Conservation (phyloP, 2,329 filamentous ascomycete species). For the Fusarium piperis region DNA sequence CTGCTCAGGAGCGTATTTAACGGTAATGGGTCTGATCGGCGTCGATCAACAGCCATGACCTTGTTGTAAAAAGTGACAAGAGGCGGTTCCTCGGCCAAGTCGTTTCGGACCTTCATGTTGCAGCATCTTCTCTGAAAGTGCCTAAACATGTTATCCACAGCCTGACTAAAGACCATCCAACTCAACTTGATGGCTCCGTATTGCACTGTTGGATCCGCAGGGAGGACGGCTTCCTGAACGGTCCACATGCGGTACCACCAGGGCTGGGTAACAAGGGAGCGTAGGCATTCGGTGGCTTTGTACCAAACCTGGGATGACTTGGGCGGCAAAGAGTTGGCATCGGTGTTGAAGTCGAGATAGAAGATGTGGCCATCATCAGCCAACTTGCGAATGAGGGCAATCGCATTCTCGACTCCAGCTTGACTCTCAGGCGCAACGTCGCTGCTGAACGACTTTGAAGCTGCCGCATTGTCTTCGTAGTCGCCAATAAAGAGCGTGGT, state of each 20-base stretch:
- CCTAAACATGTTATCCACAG: background rate
- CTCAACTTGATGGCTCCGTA: background rate
- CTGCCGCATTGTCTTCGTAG: background rate
- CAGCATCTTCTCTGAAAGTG: background rate
- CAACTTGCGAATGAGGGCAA: background rate
- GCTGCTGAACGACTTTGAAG: background rate
- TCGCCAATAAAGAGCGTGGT: background rate
- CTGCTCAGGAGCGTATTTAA: background rate
- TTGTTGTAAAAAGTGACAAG: background rate
- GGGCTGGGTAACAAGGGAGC: background rate
- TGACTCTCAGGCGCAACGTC: background rate
- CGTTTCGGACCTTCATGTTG: background rate
- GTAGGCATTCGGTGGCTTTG: background rate
- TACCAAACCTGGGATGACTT: background rate
- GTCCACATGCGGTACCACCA: background rate
- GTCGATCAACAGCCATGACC: background rate
- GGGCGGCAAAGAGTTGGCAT: background rate
- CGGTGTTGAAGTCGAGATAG: background rate
- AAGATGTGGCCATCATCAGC: background rate
- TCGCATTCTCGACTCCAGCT: background rate
- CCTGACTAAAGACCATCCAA: background rate
- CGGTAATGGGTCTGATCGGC: background rate
- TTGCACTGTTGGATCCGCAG: background rate
- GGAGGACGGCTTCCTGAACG: background rate
- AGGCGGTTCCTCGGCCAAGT: background rate